Evolutionary conservation across 139 green algal genomes (phyloP).

Genomic region (Picochlorum costavermella): DNA sequence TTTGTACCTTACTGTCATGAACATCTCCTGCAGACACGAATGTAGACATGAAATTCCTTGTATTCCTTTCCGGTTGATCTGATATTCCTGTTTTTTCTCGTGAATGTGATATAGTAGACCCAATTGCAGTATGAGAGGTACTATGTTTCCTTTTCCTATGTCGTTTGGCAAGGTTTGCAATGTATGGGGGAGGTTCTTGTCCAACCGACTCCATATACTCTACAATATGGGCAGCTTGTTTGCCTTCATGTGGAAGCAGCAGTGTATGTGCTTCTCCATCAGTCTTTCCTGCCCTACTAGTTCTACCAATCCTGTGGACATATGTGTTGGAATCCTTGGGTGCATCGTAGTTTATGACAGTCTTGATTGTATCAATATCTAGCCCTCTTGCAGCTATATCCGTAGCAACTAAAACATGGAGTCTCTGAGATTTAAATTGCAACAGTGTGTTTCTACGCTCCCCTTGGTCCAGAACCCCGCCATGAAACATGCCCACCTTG

Average conservation of each 20-base stretch:
- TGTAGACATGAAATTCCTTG: slow-evolving; percentile 49
- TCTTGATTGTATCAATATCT: slow-evolving; percentile 76
- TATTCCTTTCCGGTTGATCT: slow-evolving; percentile 1
- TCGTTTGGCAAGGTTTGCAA: slow-evolving; percentile 63
- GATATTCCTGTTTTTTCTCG: no score
- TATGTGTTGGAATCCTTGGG: slow-evolving; percentile 79
- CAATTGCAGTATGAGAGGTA: background rate
- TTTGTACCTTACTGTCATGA: no score
- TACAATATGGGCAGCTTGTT: slow-evolving; percentile 51
- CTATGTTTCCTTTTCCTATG: slow-evolving; percentile 5
- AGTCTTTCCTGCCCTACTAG: slow-evolving; percentile 87
- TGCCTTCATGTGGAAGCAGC: slow-evolving; percentile 53
- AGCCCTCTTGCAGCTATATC: slow-evolving; percentile 73
- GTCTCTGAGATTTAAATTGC: slow-evolving; percentile 43
- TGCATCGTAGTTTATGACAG: slow-evolving; percentile 77
- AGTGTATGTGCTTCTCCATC: slow-evolving; percentile 80
- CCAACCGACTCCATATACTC: slow-evolving; percentile 53
- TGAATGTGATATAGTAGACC: slow-evolving; percentile 12
- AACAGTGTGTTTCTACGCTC: slow-evolving; percentile 51
- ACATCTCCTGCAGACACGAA: slow-evolving; percentile 35
- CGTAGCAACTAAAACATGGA: slow-evolving; percentile 51
- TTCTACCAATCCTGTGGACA: slow-evolving; percentile 89
- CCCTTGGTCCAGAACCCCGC: slow-evolving; percentile 86
- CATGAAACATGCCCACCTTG: slow-evolving; percentile 70
- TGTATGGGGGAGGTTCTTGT: slow-evolving; percentile 56